Evolutionary conservation across 305 asterid genomes (phyloP).

Genomic region (Rubia balearica): DNA sequence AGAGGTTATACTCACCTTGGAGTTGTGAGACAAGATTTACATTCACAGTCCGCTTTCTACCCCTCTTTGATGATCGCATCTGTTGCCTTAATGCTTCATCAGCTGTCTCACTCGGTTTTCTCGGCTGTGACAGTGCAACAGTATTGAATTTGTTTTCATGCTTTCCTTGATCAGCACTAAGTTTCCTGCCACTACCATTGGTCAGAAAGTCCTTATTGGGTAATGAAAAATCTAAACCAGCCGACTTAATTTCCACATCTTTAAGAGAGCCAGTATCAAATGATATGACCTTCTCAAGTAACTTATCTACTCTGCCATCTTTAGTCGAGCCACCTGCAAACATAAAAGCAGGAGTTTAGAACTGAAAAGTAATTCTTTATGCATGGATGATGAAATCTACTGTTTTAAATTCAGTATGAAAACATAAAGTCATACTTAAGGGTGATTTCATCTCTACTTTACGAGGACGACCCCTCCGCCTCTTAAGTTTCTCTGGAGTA

Average conservation of each 20-base stretch:
- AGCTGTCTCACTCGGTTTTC: conserved; percentile 26
- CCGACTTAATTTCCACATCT: conserved; percentile 22
- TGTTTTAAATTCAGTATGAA: not conserved
- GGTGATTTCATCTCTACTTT: conserved; percentile 15
- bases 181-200: conserved; percentile 21
- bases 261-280: conserved; percentile 21
- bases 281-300: conserved; percentile 19
- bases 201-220: conserved; percentile 21
- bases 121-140: conserved; percentile 16
- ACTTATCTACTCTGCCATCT: conserved; percentile 21
- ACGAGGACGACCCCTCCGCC: conserved; percentile 56
- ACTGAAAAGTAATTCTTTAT: not conserved
- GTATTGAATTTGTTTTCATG: conserved; percentile 23
- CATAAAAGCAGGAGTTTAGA: conserved; percentile 2
- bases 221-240: conserved; percentile 21
- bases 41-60: conserved; percentile 25
- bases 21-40: conserved; percentile 27
- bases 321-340: conserved; percentile 26
- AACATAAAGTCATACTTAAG: conserved; percentile 25
- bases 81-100: conserved; percentile 27
- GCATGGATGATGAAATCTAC: not conserved
- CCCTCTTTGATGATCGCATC: conserved; percentile 34
- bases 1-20: conserved; percentile 31
- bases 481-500: conserved; percentile 25
- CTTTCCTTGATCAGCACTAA: conserved; percentile 18